These are phyloP conservation scores for Mortierella claussenii DNA, from an alignment of 192 early-diverging fungal genomes.

Conservation along the genomic window DNA sequence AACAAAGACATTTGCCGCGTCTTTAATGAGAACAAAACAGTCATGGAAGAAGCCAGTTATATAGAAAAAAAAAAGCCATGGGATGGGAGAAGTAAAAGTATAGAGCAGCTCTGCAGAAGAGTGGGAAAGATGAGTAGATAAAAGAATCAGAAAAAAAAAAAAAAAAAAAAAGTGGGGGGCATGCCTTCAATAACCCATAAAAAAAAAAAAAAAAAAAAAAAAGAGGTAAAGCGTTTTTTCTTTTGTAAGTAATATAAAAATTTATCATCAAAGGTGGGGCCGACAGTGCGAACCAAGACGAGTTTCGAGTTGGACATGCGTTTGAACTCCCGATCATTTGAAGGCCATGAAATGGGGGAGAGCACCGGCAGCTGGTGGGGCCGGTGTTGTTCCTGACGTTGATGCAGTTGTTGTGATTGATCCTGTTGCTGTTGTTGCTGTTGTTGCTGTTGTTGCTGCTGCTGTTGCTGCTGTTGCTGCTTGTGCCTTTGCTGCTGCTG, in stretches of 20 bases:
- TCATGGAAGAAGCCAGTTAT: too few relatives aligned
- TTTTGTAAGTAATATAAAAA: constrained; percentile 28
- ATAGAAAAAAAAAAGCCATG: not conserved
- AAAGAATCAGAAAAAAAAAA: constrained; percentile 6
- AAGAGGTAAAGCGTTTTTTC: not conserved
- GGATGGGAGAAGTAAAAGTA: too few relatives aligned
- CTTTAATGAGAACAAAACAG: too few relatives aligned
- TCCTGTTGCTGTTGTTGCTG: constrained; percentile 23
- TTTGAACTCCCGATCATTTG: constrained; percentile 49
- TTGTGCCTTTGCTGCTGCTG: constrained; percentile 9
- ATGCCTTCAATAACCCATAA: not conserved
- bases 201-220: constrained; percentile 10
- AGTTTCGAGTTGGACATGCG: constrained; percentile 52
- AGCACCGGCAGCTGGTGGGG: not conserved
- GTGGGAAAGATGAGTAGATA: constrained; percentile 4
- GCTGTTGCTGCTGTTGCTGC: constrained; percentile 5
- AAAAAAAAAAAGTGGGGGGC: not conserved
- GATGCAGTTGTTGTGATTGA: constrained; percentile 9
- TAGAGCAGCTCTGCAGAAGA: too few relatives aligned
- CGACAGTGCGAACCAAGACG: constrained; percentile 39
- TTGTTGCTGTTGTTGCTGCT: constrained; percentile 22
- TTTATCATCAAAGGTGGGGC: constrained; percentile 34
- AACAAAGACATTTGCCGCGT: too few relatives aligned
- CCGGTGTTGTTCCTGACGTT: constrained; percentile 2
- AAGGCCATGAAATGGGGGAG: constrained; percentile 32